These are phyloP conservation scores for Pyrenophora seminiperda DNA, from an alignment of 2,329 filamentous ascomycete species.

Conservation along the genomic window DNA sequence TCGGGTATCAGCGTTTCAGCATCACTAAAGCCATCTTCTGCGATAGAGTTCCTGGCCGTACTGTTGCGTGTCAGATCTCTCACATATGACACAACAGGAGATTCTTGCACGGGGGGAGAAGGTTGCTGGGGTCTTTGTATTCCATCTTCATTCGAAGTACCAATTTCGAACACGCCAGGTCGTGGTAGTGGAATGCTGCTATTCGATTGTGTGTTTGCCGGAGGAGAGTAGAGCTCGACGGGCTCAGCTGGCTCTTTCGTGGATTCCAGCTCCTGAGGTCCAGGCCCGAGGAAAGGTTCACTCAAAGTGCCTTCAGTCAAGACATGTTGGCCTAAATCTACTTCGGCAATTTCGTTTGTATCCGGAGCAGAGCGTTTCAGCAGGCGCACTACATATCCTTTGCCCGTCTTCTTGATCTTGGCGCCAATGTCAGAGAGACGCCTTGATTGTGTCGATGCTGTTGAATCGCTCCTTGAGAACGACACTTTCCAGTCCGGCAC, in stretches of 20 bases:
- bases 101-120: background rate
- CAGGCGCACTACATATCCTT: conserved; percentile 39
- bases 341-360: conserved; percentile 34
- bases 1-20: conserved; percentile 38
- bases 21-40: conserved; percentile 37
- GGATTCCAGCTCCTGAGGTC: conserved; percentile 29
- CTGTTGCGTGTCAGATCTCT: background rate
- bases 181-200: background rate
- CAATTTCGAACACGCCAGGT: conserved; percentile 31
- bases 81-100: background rate
- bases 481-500: conserved; percentile 40
- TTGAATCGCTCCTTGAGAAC: conserved; percentile 35
- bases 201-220: background rate
- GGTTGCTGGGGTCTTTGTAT: conserved; percentile 4
- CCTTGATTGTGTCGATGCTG: conserved; percentile 31
- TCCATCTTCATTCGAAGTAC: conserved; percentile 31
- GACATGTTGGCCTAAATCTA: conserved; percentile 26
- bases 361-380: conserved; percentile 35
- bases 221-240: conserved; percentile 26
- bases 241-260: conserved; percentile 22
- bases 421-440: conserved; percentile 40
- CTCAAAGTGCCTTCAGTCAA: background rate
- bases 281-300: background rate
- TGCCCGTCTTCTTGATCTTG: conserved; percentile 42
- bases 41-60: conserved; percentile 16